Percentiles rank a stretch among this genome's conserved stretches.
phyloP scores from a whole-genome alignment of 192 early-diverging fungal species.

The Linnemannia hyalina region DNA sequence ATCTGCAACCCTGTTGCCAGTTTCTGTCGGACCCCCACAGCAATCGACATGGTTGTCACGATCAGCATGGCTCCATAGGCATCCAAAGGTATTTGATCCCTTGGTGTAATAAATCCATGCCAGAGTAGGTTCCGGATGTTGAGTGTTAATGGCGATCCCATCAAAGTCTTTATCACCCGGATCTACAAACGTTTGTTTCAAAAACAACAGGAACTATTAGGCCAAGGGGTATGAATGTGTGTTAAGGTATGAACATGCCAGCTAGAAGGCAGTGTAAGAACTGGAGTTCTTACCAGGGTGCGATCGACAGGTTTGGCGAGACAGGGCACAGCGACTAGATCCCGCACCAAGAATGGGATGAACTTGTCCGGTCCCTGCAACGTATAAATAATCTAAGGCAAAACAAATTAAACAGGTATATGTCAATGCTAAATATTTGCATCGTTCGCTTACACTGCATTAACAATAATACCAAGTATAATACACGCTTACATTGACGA shows the following conservation, averaged over 20 bases:
- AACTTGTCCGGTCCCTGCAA: slow-evolving; percentile 39
- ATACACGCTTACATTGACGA: slow-evolving; percentile 29
- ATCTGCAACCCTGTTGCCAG: background rate
- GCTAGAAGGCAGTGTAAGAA: background rate
- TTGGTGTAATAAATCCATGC: slow-evolving; percentile 49
- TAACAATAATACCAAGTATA: no score
- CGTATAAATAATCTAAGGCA: slow-evolving; percentile 23
- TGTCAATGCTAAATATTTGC: background rate
- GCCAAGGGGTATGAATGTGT: background rate
- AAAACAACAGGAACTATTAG: background rate
- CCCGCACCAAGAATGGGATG: slow-evolving; percentile 38
- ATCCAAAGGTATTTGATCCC: slow-evolving; percentile 37
- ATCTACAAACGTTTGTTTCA: slow-evolving; percentile 14
- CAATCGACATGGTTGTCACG: slow-evolving; percentile 37
- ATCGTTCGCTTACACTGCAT: no score
- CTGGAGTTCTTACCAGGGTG: slow-evolving; percentile 12
- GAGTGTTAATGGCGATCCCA: slow-evolving; percentile 43
- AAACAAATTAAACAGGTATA: no score
- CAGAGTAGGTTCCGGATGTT: slow-evolving; percentile 51
- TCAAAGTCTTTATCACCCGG: slow-evolving; percentile 21
- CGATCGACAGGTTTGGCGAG: slow-evolving; percentile 24
- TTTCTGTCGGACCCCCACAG: background rate
- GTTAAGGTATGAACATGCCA: background rate
- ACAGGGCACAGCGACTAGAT: slow-evolving; percentile 30
- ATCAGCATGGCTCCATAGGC: slow-evolving; percentile 50